Conservation (phyloP, 148 eudicot genomes). For the Rhododendron williamsianum region DNA sequence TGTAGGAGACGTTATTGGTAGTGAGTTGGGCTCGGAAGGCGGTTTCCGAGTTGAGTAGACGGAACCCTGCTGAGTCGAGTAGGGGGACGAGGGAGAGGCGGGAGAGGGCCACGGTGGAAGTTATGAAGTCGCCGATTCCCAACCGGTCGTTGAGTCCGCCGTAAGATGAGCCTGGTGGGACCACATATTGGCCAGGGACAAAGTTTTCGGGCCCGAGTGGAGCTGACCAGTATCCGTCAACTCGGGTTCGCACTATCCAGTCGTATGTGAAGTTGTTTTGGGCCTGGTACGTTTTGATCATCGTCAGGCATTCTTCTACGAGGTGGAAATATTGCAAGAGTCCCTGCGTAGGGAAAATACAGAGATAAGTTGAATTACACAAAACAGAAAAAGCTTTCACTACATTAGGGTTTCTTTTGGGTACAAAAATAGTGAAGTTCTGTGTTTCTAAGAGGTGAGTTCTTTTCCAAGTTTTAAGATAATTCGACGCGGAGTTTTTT, state of each 20-base stretch:
- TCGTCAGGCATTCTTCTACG: slow-evolving; percentile 77
- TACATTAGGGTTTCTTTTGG: no score
- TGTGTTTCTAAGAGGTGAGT: no score
- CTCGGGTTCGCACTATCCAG: slow-evolving; percentile 94
- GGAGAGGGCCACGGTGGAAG: slow-evolving; percentile 71
- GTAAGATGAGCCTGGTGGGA: slow-evolving; percentile 74
- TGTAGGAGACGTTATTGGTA: slow-evolving; percentile 30
- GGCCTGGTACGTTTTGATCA: slow-evolving; percentile 56
- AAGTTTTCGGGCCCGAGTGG: slow-evolving; percentile 54
- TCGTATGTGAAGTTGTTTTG: slow-evolving; percentile 66
- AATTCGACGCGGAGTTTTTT: no score
- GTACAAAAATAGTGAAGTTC: no score
- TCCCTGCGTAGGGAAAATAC: slow-evolving; percentile 39
- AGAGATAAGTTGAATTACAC: background rate
- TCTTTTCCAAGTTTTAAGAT: no score
- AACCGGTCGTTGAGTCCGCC: slow-evolving; percentile 87
- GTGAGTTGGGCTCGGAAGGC: slow-evolving; percentile 76
- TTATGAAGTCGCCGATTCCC: slow-evolving; percentile 69
- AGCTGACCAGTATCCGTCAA: slow-evolving; percentile 80
- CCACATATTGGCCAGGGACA: slow-evolving; percentile 53
- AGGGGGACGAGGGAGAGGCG: slow-evolving; percentile 69
- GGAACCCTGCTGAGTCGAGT: slow-evolving; percentile 49
- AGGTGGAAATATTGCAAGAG: slow-evolving; percentile 81
- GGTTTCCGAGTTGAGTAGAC: slow-evolving; percentile 70
- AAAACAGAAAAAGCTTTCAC: background rate